A percentile compares a stretch with the other conserved stretches of the same genome.
Evolutionary conservation across 495 filamentous ascomycete genomes (phyloP).

Genomic region (Margaritispora aquatica): DNA sequence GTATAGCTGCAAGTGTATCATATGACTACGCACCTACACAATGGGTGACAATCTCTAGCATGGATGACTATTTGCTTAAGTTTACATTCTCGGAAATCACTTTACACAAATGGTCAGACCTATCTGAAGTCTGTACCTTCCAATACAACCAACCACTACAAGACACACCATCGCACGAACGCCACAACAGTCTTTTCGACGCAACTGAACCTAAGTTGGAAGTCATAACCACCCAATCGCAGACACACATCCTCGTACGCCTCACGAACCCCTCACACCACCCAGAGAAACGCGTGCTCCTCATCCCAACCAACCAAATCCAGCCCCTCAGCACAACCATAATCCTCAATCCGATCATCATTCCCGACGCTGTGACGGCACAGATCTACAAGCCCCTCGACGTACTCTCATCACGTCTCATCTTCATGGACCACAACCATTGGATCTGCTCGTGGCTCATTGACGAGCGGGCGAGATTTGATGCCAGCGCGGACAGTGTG

Average conservation of each 20-base stretch:
- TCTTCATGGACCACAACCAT: slow-evolving; percentile 8
- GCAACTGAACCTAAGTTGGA: background rate
- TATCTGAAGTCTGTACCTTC: background rate
- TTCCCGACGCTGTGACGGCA: background rate
- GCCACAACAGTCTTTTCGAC: background rate
- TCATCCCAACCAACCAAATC: background rate
- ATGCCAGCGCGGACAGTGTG: background rate
- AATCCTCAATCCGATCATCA: background rate
- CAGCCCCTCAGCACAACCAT: background rate
- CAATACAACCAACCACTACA: background rate
- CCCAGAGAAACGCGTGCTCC: background rate
- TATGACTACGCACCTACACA: background rate
- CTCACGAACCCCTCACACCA: background rate
- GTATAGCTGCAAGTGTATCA: background rate
- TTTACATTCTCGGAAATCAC: no score
- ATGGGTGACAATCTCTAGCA: background rate
- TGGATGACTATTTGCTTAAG: background rate
- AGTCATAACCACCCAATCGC: background rate
- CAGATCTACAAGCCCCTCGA: slow-evolving; percentile 1
- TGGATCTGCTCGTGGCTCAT: slow-evolving; percentile 10
- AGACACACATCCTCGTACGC: background rate
- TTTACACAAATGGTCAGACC: background rate
- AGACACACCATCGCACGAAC: background rate
- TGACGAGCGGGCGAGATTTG: background rate
- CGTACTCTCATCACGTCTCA: background rate